phyloP scores from a whole-genome alignment of 306 rosid genomes.

The Trifolium repens region DNA sequence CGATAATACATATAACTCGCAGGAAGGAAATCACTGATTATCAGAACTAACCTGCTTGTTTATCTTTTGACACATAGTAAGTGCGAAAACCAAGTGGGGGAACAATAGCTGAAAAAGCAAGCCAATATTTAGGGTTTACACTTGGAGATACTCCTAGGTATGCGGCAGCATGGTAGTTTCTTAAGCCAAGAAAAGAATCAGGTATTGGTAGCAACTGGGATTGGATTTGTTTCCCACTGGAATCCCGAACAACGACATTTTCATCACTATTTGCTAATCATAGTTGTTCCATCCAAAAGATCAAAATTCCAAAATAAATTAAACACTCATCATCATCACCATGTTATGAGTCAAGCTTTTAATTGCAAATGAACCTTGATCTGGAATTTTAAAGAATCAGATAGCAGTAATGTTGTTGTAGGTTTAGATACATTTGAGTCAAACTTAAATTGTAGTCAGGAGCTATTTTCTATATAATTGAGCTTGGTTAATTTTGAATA shows the following conservation, averaged over 20 bases:
- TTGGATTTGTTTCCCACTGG: slow-evolving; percentile 66
- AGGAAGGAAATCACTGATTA: slow-evolving; percentile 13
- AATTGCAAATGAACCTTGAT: no score
- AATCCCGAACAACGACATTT: slow-evolving; percentile 69
- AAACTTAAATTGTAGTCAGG: no score
- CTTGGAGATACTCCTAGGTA: slow-evolving; percentile 67
- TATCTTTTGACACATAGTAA: slow-evolving; percentile 61
- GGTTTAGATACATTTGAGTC: no score
- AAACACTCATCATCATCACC: no score
- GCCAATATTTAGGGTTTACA: slow-evolving; percentile 70
- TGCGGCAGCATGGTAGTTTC: slow-evolving; percentile 59
- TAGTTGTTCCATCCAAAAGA: no score
- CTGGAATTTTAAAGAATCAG: no score
- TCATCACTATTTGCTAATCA: no score
- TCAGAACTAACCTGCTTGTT: slow-evolving; percentile 48
- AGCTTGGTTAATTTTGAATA: no score
- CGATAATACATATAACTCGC: slow-evolving; percentile 1
- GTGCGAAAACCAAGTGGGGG: slow-evolving; percentile 94
- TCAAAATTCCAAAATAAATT: no score
- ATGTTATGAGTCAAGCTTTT: no score
- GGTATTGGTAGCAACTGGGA: slow-evolving; percentile 76
- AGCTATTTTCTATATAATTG: no score
- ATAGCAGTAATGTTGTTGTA: no score
- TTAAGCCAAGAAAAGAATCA: slow-evolving; percentile 50
- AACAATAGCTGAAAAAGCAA: slow-evolving; percentile 72